Base-by-base conservation (phyloP, 1,284 basidiomycete species). In the Pholiota adiposa region DNA sequence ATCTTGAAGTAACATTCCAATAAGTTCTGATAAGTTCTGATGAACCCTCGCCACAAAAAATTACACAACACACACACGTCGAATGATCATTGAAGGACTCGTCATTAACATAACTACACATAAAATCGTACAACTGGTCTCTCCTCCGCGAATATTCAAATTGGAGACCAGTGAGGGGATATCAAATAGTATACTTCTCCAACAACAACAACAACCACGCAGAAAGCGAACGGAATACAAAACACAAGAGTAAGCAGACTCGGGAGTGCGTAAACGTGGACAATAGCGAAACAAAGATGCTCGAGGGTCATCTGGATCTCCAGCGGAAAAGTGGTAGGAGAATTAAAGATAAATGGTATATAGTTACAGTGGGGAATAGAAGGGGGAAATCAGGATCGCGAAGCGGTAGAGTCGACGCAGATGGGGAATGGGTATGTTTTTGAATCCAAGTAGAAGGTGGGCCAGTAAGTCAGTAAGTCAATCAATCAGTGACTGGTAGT, bases 341-440 rank as follows among this genome's bases (percentile, higher is more conserved):
- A 50, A 50, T 50, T 50, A 50, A 50, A 50, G 29, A 19, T 11
- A 16, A 34, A 2, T 34, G 48, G 48, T 50, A 50, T 50, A 50
- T 50, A 50, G 48, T 29, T 50, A 34, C 29, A 34, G 48, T 19
- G 27, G 29, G 48, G n/a, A 33, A 34, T 50, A 9, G 14, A 7
- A 50, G 27, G 27, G 8, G 18, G 16, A 21, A 18, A 46, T 50
- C n/a, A 21, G 29, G 5, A 38, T 38, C 36, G 19, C 9, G 16
- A 9, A 19, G 18, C 18, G 16, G 25, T n/a, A 50, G 19, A 31
- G n/a, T n/a, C 7, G 7, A 2, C 16, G 23, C 23, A 46, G 40
- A 21, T 41, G 40, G 40, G 40, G 18, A 41, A 19, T n/a, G 18
- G 36, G 40, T 18, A 9, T 3, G 18, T n/a, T 4, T 4, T 5